Percentiles rank a stretch among this genome's conserved stretches.
Conservation (phyloP, 2,329 filamentous ascomycete genomes). For the Venturia oleaginea region DNA sequence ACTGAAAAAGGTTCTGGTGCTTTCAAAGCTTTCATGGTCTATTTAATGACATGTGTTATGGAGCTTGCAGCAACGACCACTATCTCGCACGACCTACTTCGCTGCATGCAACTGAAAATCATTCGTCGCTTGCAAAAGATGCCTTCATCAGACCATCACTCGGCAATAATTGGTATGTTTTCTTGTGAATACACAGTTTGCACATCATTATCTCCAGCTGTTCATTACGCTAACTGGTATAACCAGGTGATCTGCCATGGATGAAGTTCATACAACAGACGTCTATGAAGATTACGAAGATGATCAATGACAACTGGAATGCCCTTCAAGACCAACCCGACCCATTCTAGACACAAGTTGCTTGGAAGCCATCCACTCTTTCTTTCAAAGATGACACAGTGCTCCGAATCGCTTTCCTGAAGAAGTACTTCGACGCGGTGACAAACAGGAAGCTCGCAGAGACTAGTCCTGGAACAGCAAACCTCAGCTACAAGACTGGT, state of each 20-base stretch:
- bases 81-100: neutral
- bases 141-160: neutral
- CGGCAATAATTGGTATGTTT: neutral
- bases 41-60: neutral
- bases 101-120: neutral
- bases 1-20: neutral
- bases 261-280: neutral
- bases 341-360: neutral
- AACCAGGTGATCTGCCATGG: neutral
- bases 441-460: neutral
- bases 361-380: neutral
- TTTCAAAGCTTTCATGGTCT: neutral
- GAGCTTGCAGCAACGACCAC: neutral
- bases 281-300: neutral
- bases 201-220: neutral
- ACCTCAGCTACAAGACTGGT: too few species aligned
- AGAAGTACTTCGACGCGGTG: neutral
- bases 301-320: neutral
- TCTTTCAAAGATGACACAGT: neutral
- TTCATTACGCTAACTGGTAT: neutral
- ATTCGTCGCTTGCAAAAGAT: neutral
- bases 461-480: neutral
- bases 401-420: neutral
- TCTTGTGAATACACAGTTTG: neutral
- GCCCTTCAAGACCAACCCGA: neutral